phyloP scores from a whole-genome alignment of 345 rosid species.

The Odontarrhena argentea region DNA sequence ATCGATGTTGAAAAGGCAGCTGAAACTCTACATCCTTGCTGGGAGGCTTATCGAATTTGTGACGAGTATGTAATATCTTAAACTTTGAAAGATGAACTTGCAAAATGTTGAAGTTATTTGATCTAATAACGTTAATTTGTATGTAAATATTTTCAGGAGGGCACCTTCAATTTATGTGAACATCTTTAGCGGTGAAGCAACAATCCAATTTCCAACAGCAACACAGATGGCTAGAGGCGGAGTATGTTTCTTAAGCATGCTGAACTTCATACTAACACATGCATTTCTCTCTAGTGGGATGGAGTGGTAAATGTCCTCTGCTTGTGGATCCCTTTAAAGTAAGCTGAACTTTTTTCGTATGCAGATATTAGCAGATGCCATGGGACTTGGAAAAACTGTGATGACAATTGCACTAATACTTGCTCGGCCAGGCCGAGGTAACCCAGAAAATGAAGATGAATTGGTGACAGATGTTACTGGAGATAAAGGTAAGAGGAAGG shows the following conservation, averaged over 20 bases:
- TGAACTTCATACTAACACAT: slow-evolving; percentile 4
- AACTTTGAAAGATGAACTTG: not conserved
- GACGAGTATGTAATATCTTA: slow-evolving; percentile 52
- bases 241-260: slow-evolving; percentile 43
- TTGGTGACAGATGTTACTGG: slow-evolving; percentile 23
- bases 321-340: not conserved
- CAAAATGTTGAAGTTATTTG: not conserved
- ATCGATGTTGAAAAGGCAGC: slow-evolving; percentile 56
- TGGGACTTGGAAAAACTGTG: slow-evolving; percentile 83
- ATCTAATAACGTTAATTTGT: not conserved
- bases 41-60: slow-evolving; percentile 67
- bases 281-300: slow-evolving; percentile 3
- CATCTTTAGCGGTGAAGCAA: slow-evolving; percentile 70
- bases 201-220: slow-evolving; percentile 65
- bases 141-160: slow-evolving; percentile 42
- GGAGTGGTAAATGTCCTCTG: not conserved
- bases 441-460: slow-evolving; percentile 30
- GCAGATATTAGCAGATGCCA: slow-evolving; percentile 76
- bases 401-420: slow-evolving; percentile 77
- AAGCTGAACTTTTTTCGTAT: not conserved
- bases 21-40: slow-evolving; percentile 67
- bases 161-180: slow-evolving; percentile 66
- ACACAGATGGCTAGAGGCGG: slow-evolving; percentile 73
- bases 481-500: slow-evolving; percentile 30
- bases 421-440: slow-evolving; percentile 55